Evolutionary conservation across 768 basidiomycete genomes (phyloP), one percentile per base, ranked within the genome.

Genomic region (Kwoniella sp.): DNA sequence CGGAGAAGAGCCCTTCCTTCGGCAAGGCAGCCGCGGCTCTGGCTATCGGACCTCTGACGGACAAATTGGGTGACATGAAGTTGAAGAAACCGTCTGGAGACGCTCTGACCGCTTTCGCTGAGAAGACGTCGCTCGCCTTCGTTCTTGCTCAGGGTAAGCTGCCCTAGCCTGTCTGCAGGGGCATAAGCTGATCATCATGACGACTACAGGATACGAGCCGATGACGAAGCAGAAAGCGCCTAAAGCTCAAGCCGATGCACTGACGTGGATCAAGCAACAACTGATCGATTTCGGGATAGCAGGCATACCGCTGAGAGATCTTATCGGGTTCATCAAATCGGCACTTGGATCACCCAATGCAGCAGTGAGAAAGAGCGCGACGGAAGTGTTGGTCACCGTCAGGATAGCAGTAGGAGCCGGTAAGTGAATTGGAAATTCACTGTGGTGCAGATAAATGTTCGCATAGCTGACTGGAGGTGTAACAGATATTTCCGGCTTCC

Each of bases 21-120:
- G 89, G 91, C 29, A 86, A 89, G 71, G 88, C 93, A 0, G 92
- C 91, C 58, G 86, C 87, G 7, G 94, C 93, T 1, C 82, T 97
- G 23, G 88, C 86, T 59, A 86, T 93, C 3, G 85, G 87, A 3
- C 90, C 93, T 80, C 82, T 98, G 25, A 87, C 87, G 41, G 96
- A 99, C 81, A 98, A 99, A 82, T 83, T 99, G 53, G 96, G 96
- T 23, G 96, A 99, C 76, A 83, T 91, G 82, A 99, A 99, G 77
- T 82, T 99, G 65, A 98, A 97, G 84, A 98, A 97, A 79, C 90
- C 94, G 4, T 92, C 94, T 23, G 90, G 92, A 23, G 96, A 99
- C 52, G 85, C 91, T 0, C 82, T 99, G n/a, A 75, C 86, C 1
- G 75, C 85, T 0, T 95, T 93, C 74, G 88, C 92, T 0, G 96